Conservation (phyloP, 179 eudicot genomes). For the Pouteria campechiana region DNA sequence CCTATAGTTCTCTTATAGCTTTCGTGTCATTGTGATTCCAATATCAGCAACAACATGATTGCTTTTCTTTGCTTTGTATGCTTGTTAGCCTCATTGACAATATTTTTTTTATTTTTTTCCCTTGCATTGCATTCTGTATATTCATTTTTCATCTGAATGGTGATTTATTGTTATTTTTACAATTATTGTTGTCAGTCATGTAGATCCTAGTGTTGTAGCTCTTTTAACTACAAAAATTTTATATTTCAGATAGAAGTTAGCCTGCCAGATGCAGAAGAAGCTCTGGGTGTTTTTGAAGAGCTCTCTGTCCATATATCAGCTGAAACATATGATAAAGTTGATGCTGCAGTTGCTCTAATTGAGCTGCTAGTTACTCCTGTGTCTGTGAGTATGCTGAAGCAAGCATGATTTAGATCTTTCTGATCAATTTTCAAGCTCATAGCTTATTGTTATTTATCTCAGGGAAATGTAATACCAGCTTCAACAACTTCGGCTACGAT, state of each 20-base stretch:
- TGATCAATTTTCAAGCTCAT: background rate
- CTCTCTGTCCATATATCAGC: constrained; percentile 61
- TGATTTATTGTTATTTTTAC: too few relatives aligned
- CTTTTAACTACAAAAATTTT: background rate
- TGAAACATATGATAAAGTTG: constrained; percentile 83
- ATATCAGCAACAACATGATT: too few relatives aligned
- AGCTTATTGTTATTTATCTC: constrained; percentile 1
- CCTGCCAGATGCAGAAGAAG: constrained; percentile 43
- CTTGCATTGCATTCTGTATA: too few relatives aligned
- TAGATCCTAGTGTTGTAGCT: too few relatives aligned
- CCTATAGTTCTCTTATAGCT: too few relatives aligned
- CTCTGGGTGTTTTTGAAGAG: constrained; percentile 42
- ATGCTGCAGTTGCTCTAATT: constrained; percentile 73
- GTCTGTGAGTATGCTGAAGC: constrained; percentile 35
- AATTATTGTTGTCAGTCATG: too few relatives aligned
- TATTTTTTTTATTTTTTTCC: too few relatives aligned
- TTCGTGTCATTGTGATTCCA: too few relatives aligned
- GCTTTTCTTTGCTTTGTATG: too few relatives aligned
- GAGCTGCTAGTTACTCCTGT: constrained; percentile 69
- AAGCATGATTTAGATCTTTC: background rate
- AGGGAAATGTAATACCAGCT: constrained; percentile 56
- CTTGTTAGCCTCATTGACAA: too few relatives aligned
- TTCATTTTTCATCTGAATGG: too few relatives aligned
- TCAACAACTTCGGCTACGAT: constrained; percentile 27
- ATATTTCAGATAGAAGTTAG: constrained; percentile 42